phyloP scores from a whole-genome alignment of 495 filamentous ascomycete genomes.

The Neurospora pannonica region DNA sequence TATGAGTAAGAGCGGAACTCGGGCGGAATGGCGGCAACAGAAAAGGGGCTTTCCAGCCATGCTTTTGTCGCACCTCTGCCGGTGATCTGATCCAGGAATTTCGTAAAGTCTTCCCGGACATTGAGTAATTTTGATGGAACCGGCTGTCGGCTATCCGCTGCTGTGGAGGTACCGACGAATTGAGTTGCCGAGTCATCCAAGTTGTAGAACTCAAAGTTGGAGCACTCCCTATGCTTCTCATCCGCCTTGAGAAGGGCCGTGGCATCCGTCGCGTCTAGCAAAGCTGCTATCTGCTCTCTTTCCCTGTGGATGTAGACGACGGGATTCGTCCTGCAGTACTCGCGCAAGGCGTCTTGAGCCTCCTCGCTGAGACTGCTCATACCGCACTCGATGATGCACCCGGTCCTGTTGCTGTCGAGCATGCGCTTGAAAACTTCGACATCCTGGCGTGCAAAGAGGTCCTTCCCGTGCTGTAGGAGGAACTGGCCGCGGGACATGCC shows the following conservation, averaged over 20 bases:
- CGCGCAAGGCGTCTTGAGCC: constrained; percentile 50
- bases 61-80: constrained; percentile 44
- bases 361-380: constrained; percentile 42
- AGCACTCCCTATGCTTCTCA: constrained; percentile 52
- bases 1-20: constrained; percentile 59
- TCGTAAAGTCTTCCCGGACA: constrained; percentile 64
- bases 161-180: constrained; percentile 16
- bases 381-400: constrained; percentile 65
- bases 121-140: constrained; percentile 54
- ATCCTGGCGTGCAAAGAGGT: constrained; percentile 52
- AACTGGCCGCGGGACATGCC: constrained; percentile 53
- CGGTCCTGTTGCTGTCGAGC: constrained; percentile 51
- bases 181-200: constrained; percentile 35
- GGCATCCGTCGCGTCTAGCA: constrained; percentile 51
- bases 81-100: constrained; percentile 58
- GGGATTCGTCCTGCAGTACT: constrained; percentile 54
- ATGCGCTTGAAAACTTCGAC: constrained; percentile 54
- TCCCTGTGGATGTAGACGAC: constrained; percentile 68
- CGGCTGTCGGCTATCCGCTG: constrained; percentile 23
- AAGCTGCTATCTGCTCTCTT: constrained; percentile 51
- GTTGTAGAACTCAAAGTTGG: constrained; percentile 77
- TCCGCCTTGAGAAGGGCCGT: constrained; percentile 44
- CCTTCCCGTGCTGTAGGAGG: constrained; percentile 48
- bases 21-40: constrained; percentile 56
- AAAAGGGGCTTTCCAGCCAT: constrained; percentile 62